Evolutionary conservation across 2,329 filamentous ascomycete species (phyloP).

Genomic region (Trichophyton simii): DNA sequence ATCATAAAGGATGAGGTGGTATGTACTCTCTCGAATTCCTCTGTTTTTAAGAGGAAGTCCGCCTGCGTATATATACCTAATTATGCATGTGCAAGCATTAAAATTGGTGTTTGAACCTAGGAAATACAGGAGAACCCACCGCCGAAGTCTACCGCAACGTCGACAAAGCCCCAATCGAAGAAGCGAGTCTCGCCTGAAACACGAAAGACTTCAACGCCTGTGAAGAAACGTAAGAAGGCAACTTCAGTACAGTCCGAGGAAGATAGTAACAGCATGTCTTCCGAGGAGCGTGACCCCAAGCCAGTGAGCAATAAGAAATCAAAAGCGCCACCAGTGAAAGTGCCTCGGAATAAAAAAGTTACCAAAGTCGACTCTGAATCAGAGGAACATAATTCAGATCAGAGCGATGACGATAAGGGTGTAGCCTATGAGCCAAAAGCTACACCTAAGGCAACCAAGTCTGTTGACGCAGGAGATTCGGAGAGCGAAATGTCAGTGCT

Average conservation of each 20-base stretch:
- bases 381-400: slow-evolving; percentile 12
- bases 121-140: slow-evolving; percentile 7
- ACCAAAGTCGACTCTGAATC: slow-evolving; percentile 6
- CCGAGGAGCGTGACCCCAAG: slow-evolving; percentile 11
- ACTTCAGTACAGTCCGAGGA: slow-evolving; percentile 14
- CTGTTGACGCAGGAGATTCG: slow-evolving; percentile 21
- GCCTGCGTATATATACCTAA: not conserved
- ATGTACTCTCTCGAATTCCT: slow-evolving; percentile 11
- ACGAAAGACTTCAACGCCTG: slow-evolving; percentile 15
- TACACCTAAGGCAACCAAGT: slow-evolving; percentile 3
- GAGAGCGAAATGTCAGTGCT: slow-evolving; percentile 60
- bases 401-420: not conserved
- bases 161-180: slow-evolving; percentile 14
- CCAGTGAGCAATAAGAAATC: slow-evolving; percentile 5
- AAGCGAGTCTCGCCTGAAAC: slow-evolving; percentile 20
- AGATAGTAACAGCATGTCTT: slow-evolving; percentile 12
- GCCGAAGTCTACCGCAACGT: slow-evolving; percentile 12
- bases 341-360: slow-evolving; percentile 7
- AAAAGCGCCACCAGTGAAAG: not conserved
- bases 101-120: not conserved
- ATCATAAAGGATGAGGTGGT: slow-evolving; percentile 44
- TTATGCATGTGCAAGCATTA: not conserved
- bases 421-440: slow-evolving; percentile 9
- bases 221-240: slow-evolving; percentile 26
- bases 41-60: not conserved